These are phyloP conservation scores for Bimuria novae-zelandiae DNA, from an alignment of 2,329 filamentous ascomycete species.

Conservation along the genomic window DNA sequence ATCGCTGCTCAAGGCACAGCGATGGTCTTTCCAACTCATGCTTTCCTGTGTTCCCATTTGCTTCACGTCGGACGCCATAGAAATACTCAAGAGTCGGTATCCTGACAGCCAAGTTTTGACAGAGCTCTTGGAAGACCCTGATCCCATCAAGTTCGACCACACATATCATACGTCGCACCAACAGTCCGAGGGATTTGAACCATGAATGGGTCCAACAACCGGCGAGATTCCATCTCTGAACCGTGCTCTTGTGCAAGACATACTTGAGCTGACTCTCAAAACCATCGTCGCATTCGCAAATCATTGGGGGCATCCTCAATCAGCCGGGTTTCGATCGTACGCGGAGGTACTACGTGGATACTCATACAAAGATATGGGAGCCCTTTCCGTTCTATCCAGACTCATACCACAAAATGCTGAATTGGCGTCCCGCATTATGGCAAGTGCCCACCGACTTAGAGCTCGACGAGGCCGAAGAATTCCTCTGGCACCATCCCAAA, in stretches of 20 bases:
- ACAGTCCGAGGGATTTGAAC: constrained; percentile 16
- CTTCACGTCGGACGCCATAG: background rate
- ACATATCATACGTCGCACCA: background rate
- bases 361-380: no score
- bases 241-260: background rate
- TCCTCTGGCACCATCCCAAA: background rate
- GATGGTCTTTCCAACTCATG: background rate
- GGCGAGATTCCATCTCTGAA: background rate
- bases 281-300: background rate
- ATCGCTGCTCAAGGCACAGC: background rate
- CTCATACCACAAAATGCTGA: background rate
- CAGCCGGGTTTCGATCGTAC: no score
- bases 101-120: background rate
- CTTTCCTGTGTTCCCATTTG: background rate
- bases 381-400: background rate
- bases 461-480: background rate
- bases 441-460: background rate
- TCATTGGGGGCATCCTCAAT: background rate
- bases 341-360: no score
- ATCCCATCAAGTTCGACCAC: background rate
- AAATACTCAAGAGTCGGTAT: background rate
- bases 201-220: background rate
- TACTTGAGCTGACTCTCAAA: background rate
- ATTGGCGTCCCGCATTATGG: background rate
- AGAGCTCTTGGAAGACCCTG: background rate